These are phyloP conservation scores for Globisporangium viniferum DNA, from an alignment of 352 stramenopile species.

Conservation along the genomic window DNA sequence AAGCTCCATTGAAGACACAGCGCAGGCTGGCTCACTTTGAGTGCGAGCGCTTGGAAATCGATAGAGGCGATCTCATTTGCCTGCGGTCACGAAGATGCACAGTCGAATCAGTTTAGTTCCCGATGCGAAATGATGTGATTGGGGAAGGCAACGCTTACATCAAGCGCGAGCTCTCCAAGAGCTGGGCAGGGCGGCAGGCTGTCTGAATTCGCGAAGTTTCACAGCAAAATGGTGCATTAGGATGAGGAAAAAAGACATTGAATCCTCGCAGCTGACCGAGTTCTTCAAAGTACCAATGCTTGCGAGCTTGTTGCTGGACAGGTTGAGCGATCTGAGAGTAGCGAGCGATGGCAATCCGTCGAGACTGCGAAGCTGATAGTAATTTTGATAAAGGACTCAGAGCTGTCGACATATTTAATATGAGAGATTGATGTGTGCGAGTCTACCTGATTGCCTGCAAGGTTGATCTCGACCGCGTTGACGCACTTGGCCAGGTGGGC, in stretches of 20 bases:
- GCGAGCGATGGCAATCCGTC: constrained; percentile 42
- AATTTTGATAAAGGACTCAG: background rate
- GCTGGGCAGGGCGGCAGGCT: constrained; percentile 35
- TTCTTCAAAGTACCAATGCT: constrained; percentile 32
- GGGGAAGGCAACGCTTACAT: constrained; percentile 20
- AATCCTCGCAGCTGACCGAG: background rate
- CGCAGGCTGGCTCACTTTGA: constrained; percentile 21
- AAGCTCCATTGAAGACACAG: background rate
- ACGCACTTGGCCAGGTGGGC: constrained; percentile 42
- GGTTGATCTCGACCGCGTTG: constrained; percentile 54
- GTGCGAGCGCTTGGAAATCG: constrained; percentile 35
- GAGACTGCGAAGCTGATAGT: constrained; percentile 36
- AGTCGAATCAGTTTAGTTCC: background rate
- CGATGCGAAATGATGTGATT: background rate
- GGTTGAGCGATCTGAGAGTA: constrained; percentile 40
- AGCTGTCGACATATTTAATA: background rate
- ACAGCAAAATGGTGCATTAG: background rate
- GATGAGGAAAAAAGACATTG: background rate
- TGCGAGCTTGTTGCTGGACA: constrained; percentile 45
- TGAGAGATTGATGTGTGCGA: background rate
- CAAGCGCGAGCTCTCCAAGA: constrained; percentile 53
- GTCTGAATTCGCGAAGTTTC: constrained; percentile 19
- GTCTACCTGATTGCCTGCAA: constrained; percentile 50
- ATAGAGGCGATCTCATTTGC: constrained; percentile 46
- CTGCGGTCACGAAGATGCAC: constrained; percentile 16